phyloP scores from a whole-genome alignment of 2,329 filamentous ascomycete species.

The Dactylellina sp. region DNA sequence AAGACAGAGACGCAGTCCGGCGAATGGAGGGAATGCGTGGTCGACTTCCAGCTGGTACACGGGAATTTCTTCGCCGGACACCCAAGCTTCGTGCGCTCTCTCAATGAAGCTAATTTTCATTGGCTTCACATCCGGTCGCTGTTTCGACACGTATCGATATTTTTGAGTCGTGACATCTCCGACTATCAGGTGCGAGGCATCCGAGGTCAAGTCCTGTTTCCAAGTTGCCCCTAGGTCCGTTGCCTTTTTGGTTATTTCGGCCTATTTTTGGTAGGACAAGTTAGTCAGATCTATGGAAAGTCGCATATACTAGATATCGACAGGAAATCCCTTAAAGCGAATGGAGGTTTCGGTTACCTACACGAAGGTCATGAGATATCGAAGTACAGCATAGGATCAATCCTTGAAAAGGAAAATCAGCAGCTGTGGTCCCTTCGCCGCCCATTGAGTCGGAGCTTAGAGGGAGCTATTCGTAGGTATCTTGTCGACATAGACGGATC shows the following conservation, averaged over 20 bases:
- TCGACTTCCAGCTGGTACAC: conserved; percentile 75
- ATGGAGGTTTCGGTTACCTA: conserved; percentile 65
- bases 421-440: conserved; percentile 45
- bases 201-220: conserved; percentile 91
- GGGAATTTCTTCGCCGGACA: conserved; percentile 80
- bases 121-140: conserved; percentile 85
- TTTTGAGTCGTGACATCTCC: conserved; percentile 90
- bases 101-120: conserved; percentile 87
- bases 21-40: conserved; percentile 74
- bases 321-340: conserved; percentile 38
- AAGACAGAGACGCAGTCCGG: conserved; percentile 73
- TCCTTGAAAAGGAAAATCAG: conserved; percentile 72
- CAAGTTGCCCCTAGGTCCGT: conserved; percentile 86
- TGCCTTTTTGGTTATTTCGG: conserved; percentile 73
- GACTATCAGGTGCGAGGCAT: conserved; percentile 93
- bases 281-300: conserved; percentile 62
- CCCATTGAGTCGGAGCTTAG: conserved; percentile 34
- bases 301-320: not conserved
- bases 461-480: not conserved
- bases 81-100: conserved; percentile 82
- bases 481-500: conserved; percentile 5
- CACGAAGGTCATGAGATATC: conserved; percentile 81
- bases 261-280: conserved; percentile 61
- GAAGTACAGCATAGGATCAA: conserved; percentile 89
- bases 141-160: conserved; percentile 92